These are phyloP conservation scores for Suhomyces atakaporum DNA, from an alignment of 1,139 yeast species.

Conservation along the genomic window DNA sequence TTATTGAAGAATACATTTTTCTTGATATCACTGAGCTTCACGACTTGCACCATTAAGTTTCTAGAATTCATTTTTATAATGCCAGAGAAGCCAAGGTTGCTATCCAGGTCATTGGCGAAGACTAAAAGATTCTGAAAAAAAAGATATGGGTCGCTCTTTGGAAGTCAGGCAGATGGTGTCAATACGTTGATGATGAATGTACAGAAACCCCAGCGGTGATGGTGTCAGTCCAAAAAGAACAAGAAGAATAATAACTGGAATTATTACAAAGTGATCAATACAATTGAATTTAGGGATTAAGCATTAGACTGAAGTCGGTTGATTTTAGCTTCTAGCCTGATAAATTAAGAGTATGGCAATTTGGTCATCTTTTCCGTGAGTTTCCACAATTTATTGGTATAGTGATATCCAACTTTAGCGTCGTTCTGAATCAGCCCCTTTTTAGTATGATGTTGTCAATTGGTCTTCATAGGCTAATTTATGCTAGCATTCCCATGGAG, in stretches of 20 bases:
- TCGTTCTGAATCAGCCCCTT: too few relatives aligned
- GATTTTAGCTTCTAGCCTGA: too few relatives aligned
- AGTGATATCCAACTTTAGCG: too few relatives aligned
- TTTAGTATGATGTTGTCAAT: too few relatives aligned
- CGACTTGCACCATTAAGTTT: slow-evolving; percentile 81
- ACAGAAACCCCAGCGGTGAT: slow-evolving; percentile 62
- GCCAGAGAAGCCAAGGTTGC: slow-evolving; percentile 81
- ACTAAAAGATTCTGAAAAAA: slow-evolving; percentile 66
- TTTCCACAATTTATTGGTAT: too few relatives aligned
- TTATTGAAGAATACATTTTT: slow-evolving; percentile 76
- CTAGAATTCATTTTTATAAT: slow-evolving; percentile 84
- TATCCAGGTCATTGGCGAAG: slow-evolving; percentile 80
- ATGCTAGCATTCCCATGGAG: too few relatives aligned
- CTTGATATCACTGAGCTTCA: slow-evolving; percentile 91
- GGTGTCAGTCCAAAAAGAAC: slow-evolving; percentile 38
- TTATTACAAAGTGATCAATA: too few relatives aligned
- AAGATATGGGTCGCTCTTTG: slow-evolving; percentile 75
- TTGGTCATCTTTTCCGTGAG: too few relatives aligned
- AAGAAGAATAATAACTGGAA: slow-evolving; percentile 1
- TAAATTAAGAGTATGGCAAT: too few relatives aligned
- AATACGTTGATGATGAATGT: slow-evolving; percentile 87
- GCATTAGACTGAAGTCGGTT: too few relatives aligned
- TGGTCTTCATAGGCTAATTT: too few relatives aligned
- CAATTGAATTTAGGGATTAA: too few relatives aligned
- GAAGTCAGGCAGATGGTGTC: slow-evolving; percentile 72